Percentiles rank a stretch among this genome's conserved stretches.
Evolutionary conservation across 768 basidiomycete species (phyloP).

Genomic region (Pisolithus albus): DNA sequence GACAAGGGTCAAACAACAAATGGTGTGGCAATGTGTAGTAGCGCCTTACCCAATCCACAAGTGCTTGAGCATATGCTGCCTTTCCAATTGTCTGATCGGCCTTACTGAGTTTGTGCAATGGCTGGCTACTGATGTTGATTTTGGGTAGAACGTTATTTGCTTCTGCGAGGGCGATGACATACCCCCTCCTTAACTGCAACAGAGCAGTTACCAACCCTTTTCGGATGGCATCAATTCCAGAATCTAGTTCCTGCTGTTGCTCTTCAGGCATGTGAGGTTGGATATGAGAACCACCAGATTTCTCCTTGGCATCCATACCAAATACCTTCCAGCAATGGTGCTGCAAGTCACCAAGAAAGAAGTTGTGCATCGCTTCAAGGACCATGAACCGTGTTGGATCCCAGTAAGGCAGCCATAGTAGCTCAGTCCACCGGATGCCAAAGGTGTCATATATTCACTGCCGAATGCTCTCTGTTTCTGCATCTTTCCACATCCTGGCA

Average conservation of each 20-base stretch:
- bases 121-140: too few relatives aligned
- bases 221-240: neutral
- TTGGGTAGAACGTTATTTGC: neutral
- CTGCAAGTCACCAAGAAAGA: constrained; percentile 18
- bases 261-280: neutral
- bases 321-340: constrained; percentile 12
- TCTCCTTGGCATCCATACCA: constrained; percentile 6
- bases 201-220: neutral
- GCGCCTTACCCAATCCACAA: too few relatives aligned
- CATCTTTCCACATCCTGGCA: constrained; percentile 13
- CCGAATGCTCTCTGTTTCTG: constrained; percentile 7
- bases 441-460: constrained; percentile 8
- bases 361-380: constrained; percentile 35
- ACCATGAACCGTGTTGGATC: constrained; percentile 17
- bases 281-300: neutral
- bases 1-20: too few relatives aligned
- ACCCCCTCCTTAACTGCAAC: neutral
- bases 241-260: neutral
- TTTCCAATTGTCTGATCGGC: too few relatives aligned
- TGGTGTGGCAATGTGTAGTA: too few relatives aligned
- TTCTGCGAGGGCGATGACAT: neutral
- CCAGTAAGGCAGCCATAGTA: constrained; percentile 33
- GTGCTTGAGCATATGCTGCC: too few relatives aligned
- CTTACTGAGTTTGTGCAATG: too few relatives aligned
- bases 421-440: constrained; percentile 25